A percentile compares a stretch with the other conserved stretches of the same genome.
These are phyloP conservation scores for Solanum chacoense DNA, from an alignment of 305 asterid genomes.

Conservation along the genomic window DNA sequence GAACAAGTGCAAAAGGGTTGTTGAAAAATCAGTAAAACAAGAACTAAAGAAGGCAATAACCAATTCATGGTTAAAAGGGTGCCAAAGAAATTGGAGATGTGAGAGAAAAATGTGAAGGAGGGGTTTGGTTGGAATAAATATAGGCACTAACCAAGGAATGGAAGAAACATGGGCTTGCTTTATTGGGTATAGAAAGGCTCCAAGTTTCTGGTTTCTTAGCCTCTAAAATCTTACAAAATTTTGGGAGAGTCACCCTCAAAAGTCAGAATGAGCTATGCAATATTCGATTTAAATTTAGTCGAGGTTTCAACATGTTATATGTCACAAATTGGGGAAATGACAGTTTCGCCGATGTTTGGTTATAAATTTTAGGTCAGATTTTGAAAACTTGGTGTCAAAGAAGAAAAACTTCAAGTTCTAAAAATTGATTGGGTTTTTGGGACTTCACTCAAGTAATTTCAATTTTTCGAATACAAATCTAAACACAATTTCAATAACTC, in stretches of 20 bases:
- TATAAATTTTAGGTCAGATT: neutral
- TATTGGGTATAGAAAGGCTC: constrained; percentile 11
- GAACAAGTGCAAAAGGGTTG: constrained; percentile 31
- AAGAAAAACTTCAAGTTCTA: neutral
- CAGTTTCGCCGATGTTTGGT: neutral
- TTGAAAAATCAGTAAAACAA: constrained; percentile 22
- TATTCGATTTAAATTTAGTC: too few species aligned
- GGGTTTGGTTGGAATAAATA: neutral
- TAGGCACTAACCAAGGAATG: constrained; percentile 9
- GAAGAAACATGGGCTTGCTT: constrained; percentile 10
- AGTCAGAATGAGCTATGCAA: too few species aligned
- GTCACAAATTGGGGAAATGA: neutral
- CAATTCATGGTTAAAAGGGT: constrained; percentile 26
- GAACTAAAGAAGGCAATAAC: constrained; percentile 16
- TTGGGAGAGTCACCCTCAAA: neutral
- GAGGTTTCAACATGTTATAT: rapidly evolving
- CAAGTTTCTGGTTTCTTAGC: neutral
- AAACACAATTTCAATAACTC: neutral
- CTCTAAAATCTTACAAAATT: neutral
- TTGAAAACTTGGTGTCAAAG: neutral
- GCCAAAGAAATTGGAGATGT: neutral
- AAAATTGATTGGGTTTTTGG: neutral
- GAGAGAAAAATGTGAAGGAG: neutral
- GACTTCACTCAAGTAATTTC: neutral
- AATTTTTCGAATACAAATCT: neutral